Evolutionary conservation across 257 asterid species (phyloP).

Genomic region (Rauvolfia tetraphylla): DNA sequence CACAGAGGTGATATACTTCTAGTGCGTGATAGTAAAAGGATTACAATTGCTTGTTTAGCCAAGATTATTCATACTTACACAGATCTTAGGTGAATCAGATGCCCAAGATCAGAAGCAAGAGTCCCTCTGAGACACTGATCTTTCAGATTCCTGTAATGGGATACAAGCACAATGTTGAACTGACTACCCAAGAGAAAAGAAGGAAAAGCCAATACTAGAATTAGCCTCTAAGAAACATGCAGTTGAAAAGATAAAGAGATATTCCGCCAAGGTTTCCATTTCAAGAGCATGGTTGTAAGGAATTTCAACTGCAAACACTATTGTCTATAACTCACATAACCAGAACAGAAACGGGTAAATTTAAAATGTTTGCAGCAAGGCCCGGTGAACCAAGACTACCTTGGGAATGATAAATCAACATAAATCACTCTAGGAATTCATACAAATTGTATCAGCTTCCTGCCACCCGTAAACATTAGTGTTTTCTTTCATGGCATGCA

Average conservation of each 20-base stretch:
- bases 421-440: neutral
- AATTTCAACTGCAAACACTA: neutral
- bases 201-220: neutral
- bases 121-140: conserved; percentile 67
- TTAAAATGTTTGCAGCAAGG: neutral
- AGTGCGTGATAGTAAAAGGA: neutral
- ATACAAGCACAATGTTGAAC: neutral
- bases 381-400: neutral
- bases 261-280: neutral
- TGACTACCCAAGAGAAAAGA: neutral
- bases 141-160: conserved; percentile 57
- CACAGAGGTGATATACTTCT: neutral
- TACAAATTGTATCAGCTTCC: neutral
- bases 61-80: conserved; percentile 43
- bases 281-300: neutral
- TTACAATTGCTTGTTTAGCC: neutral
- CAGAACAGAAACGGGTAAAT: neutral
- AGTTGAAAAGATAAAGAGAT: neutral
- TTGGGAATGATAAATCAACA: neutral
- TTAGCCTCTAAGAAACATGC: neutral
- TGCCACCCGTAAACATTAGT: neutral
- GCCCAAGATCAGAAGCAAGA: conserved; percentile 59
- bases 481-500: neutral
- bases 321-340: neutral
- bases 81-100: conserved; percentile 51